These are phyloP conservation scores for Chaetomium globosum DNA, from an alignment of 2,329 filamentous ascomycete species.

Conservation along the genomic window DNA sequence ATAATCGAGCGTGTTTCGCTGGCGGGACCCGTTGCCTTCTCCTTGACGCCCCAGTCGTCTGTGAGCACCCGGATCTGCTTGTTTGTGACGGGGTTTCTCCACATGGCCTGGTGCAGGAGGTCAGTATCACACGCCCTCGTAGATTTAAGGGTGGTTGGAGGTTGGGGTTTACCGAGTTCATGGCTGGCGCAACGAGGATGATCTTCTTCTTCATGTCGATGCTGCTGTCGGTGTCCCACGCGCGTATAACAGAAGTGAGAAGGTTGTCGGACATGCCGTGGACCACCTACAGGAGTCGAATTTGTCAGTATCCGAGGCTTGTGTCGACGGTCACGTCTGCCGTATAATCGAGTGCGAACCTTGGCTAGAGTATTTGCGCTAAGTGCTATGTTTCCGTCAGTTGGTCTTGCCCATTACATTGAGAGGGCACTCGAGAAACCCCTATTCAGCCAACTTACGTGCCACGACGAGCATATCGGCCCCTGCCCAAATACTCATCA, in stretches of 20 bases:
- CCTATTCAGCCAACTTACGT: conserved; percentile 23
- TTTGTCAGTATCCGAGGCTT: not conserved
- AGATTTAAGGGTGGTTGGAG: not conserved
- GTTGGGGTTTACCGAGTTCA: conserved; percentile 69
- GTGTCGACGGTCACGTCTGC: not conserved
- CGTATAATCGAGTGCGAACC: conserved; percentile 26
- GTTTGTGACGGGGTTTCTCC: conserved; percentile 77
- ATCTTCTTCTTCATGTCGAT: conserved; percentile 36
- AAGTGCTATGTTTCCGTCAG: conserved; percentile 49
- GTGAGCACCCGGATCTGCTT: conserved; percentile 70
- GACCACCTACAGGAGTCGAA: conserved; percentile 51
- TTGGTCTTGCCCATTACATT: too few species aligned
- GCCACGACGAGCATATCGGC: conserved; percentile 37
- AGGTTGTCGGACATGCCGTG: conserved; percentile 78
- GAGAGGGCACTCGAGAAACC: too few species aligned
- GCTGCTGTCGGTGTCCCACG: conserved; percentile 71
- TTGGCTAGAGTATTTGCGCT: conserved; percentile 87
- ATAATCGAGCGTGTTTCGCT: conserved; percentile 10
- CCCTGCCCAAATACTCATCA: conserved; percentile 26
- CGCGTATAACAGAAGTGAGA: conserved; percentile 70
- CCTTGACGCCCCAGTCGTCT: conserved; percentile 69
- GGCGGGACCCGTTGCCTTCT: conserved; percentile 16
- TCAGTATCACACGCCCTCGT: not conserved
- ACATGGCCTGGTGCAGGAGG: conserved; percentile 63
- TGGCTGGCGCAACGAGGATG: conserved; percentile 57